A percentile compares a stretch with the other conserved stretches of the same genome.
Evolutionary conservation across 2,329 filamentous ascomycete genomes (phyloP).

Genomic region (Pseudopyricularia cyperi): DNA sequence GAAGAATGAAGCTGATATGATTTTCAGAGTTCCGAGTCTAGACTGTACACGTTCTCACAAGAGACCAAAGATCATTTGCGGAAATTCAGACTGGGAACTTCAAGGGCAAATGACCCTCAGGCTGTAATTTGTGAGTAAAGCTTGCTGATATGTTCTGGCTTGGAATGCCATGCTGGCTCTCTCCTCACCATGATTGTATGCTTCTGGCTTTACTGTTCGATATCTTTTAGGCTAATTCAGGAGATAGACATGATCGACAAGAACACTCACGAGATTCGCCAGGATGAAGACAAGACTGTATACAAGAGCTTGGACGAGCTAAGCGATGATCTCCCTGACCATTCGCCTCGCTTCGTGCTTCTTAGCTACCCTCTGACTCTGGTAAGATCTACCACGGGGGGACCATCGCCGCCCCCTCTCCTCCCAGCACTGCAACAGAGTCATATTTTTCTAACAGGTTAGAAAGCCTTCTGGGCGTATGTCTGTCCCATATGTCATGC

Average conservation of each 20-base stretch:
- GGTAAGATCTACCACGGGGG: slow-evolving; percentile 30
- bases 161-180: too few relatives aligned
- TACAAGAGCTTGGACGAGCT: slow-evolving; percentile 75
- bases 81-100: slow-evolving; percentile 89
- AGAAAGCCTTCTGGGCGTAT: slow-evolving; percentile 64
- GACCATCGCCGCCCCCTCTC: background rate
- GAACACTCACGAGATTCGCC: slow-evolving; percentile 76
- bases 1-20: background rate
- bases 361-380: slow-evolving; percentile 83
- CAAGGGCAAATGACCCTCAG: slow-evolving; percentile 72
- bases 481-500: slow-evolving; percentile 82
- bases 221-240: background rate
- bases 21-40: slow-evolving; percentile 58
- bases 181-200: too few relatives aligned
- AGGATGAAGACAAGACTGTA: slow-evolving; percentile 61
- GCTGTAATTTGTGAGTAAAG: slow-evolving; percentile 79
- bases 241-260: slow-evolving; percentile 66
- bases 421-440: background rate
- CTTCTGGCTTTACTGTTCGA: too few relatives aligned
- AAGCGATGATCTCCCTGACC: slow-evolving; percentile 81
- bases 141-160: slow-evolving; percentile 4
- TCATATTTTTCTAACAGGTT: background rate
- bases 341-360: slow-evolving; percentile 78
- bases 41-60: slow-evolving; percentile 83
- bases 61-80: slow-evolving; percentile 82